Evolutionary conservation across 495 filamentous ascomycete species (phyloP).

Genomic region (Cenococcum geophilum): DNA sequence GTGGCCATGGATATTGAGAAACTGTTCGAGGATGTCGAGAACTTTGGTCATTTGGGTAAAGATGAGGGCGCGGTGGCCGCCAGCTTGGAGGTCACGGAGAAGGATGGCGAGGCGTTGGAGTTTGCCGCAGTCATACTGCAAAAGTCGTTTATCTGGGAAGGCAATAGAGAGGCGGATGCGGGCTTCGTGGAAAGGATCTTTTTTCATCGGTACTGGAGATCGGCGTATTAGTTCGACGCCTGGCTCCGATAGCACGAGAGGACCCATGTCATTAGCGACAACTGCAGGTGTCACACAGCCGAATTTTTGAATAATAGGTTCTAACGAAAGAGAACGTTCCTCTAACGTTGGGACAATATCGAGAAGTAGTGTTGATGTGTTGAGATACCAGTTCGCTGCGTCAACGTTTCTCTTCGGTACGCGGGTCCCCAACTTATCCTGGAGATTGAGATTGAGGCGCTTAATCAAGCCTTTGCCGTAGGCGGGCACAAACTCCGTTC

Average conservation of each 20-base stretch:
- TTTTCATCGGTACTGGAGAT: slow-evolving; percentile 50
- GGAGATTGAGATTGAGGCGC: slow-evolving; percentile 57
- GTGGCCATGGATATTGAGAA: slow-evolving; percentile 95
- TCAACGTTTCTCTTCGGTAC: slow-evolving; percentile 49
- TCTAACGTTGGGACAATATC: slow-evolving; percentile 66
- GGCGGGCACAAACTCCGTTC: slow-evolving; percentile 72
- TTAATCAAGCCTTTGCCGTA: slow-evolving; percentile 73
- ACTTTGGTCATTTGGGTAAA: slow-evolving; percentile 99
- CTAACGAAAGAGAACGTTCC: slow-evolving; percentile 62
- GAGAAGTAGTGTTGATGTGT: slow-evolving; percentile 59
- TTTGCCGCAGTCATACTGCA: slow-evolving; percentile 98
- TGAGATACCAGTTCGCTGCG: slow-evolving; percentile 67
- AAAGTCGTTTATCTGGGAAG: slow-evolving; percentile 89
- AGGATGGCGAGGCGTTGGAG: slow-evolving; percentile 84
- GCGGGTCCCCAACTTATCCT: slow-evolving; percentile 49
- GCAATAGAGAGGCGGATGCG: slow-evolving; percentile 90
- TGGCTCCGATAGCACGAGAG: slow-evolving; percentile 40
- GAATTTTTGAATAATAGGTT: slow-evolving; percentile 75
- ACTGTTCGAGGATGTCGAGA: slow-evolving; percentile 93
- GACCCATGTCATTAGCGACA: slow-evolving; percentile 63
- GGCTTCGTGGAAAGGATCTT: slow-evolving; percentile 87
- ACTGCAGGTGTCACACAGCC: slow-evolving; percentile 86
- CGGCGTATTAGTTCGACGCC: slow-evolving; percentile 23
- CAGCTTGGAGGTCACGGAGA: slow-evolving; percentile 78
- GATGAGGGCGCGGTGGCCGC: slow-evolving; percentile 88